Evolutionary conservation across 345 rosid species (phyloP).

Genomic region (Durio zibethinus): DNA sequence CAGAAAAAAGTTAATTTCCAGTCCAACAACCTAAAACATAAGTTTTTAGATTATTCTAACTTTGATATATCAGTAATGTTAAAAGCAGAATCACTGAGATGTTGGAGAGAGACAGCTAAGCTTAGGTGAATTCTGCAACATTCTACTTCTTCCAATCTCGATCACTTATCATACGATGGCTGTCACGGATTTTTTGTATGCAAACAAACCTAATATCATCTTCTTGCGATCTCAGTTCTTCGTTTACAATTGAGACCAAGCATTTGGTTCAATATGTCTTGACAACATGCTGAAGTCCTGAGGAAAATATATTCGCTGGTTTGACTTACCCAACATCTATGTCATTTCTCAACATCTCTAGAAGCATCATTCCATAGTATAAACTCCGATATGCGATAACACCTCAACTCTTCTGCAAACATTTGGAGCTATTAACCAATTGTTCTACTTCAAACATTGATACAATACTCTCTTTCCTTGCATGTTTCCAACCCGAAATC

Average conservation of each 20-base stretch:
- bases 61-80: no score
- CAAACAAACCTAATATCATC: slow-evolving; percentile 14
- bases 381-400: slow-evolving; percentile 30
- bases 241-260: neutral
- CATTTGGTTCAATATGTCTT: neutral
- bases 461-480: neutral
- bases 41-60: neutral
- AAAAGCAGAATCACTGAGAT: no score
- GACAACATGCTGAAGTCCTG: slow-evolving; percentile 10
- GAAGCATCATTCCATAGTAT: slow-evolving; percentile 28
- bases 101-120: no score
- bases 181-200: slow-evolving; percentile 1
- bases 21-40: neutral
- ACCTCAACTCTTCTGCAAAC: neutral
- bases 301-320: slow-evolving; percentile 21
- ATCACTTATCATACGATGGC: slow-evolving; percentile 16
- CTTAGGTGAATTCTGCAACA: neutral
- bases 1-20: no score
- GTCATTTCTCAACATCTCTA: slow-evolving; percentile 18
- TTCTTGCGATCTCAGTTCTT: slow-evolving; percentile 13
- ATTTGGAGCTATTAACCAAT: slow-evolving; percentile 7
- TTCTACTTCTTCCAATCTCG: neutral
- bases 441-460: slow-evolving; percentile 2
- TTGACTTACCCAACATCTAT: neutral
- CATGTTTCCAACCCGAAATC: slow-evolving; percentile 10